Evolutionary conservation across 495 filamentous ascomycete species (phyloP).

Genomic region (Penicillium coprophilum): DNA sequence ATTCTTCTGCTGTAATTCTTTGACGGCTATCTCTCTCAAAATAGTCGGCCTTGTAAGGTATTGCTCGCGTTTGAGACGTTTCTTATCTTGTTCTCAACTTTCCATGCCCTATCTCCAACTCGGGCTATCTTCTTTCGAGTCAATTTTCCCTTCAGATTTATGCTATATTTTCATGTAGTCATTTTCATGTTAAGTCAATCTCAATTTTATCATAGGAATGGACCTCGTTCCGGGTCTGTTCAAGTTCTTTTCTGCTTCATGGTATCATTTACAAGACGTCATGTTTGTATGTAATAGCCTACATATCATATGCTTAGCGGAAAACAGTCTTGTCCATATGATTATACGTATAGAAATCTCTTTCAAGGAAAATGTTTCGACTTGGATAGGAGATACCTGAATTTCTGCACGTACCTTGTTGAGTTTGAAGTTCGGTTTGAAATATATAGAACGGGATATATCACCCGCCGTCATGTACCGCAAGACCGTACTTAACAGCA

Average conservation of each 20-base stretch:
- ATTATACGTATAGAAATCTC: neutral
- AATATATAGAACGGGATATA: conserved; percentile 1
- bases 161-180: neutral
- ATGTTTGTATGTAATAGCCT: neutral
- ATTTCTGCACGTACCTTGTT: neutral
- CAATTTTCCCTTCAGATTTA: neutral
- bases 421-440: neutral
- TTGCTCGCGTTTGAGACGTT: neutral
- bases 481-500: conserved; percentile 1
- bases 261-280: neutral
- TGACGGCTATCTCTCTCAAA: neutral
- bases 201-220: neutral
- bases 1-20: conserved; percentile 10
- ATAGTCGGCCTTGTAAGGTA: conserved; percentile 8
- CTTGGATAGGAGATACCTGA: too few species aligned
- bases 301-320: neutral
- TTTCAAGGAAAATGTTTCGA: too few species aligned
- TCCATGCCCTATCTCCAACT: neutral
- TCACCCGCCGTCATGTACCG: conserved; percentile 2
- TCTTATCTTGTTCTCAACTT: neutral
- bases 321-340: neutral
- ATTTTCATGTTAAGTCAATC: too few species aligned
- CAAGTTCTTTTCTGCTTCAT: neutral
- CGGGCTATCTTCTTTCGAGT: neutral
- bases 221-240: neutral